Base-by-base conservation (phyloP, 2,329 filamentous ascomycete species). In the Fonsecaea erecta region DNA sequence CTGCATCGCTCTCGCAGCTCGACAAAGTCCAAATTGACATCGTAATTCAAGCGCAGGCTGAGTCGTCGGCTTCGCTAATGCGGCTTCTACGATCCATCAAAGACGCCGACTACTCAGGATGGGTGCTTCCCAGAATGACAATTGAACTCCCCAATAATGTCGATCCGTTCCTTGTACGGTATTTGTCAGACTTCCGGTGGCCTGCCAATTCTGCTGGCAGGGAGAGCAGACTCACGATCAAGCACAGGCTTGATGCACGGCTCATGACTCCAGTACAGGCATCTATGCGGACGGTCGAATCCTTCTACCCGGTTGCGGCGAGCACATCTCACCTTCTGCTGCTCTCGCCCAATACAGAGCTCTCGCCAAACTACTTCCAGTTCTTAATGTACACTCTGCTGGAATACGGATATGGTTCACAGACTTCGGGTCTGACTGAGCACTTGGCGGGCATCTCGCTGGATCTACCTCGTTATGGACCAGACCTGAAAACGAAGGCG, bases 291-390 rank as follows among this genome's bases (percentile, higher is more conserved):
- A 91, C 94, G 64, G 79, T 97, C 4, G 93, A 98, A 78, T 90
- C 91, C 0, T 97, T 96, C 76, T 98, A 93, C 83, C 93, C 95
- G 1, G 79, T 81, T 2, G 82, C 87, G 64, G 82, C 87, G 4
- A 75, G 77, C 1, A 78, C 86, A 59, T 88, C 89, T 9, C 92
- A 97, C 75, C 86, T 97, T 1, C 83, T 99, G n/a, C 79, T 97
- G 1, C 84, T 99, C 5, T 93, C 92, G 4, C 87, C 93, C 1
- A 88, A 96, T 70, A 85, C 85, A 1, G 91, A 98, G 75, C 78
- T 98, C 0, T 90, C 91, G 0, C 87, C 89, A 1, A 85, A 90
- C 1, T 98, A 92, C 75, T 94, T 90, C 68, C 92, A 97, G 68
- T 97, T 95, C 74, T 80, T 97, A 14, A 92, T 90, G 75, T 97